Base-by-base conservation (phyloP, 2,329 filamentous ascomycete species). In the Claviceps fusiformis region DNA sequence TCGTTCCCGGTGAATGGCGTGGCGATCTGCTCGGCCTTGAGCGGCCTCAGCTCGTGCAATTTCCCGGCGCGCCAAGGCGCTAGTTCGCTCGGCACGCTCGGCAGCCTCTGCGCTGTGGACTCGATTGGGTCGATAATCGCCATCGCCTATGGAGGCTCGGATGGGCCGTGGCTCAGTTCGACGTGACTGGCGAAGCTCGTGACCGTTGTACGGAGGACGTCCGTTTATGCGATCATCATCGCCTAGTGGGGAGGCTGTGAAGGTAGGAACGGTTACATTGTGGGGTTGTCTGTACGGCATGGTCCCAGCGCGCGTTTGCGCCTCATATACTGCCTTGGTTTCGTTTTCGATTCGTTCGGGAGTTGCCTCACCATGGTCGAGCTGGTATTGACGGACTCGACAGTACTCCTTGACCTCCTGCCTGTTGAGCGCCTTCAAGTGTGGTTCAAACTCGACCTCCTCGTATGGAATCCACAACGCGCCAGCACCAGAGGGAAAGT, bases 321-420 rank as follows among this genome's bases (percentile, higher is more conserved):
- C 78, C 27, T 80, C 75, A 8, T 65, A 67, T 0, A 80, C 76
- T 1, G 80, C 80, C 54, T 71, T 70, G 1, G 65, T 67, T 59
- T 81, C 78, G 59, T 84, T 83, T 1, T 67, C 65, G 5, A 67
- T 62, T 19, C 74, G 72, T 2, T 81, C 72, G 0, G 74, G 73
- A 0, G 71, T 64, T 0, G 62, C 64, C 64, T 84, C 81, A 29
- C 75, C 77, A 5, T 69, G 67, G 50, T 83, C 79, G 0, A 82
- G 66, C 59, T 84, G 80, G 49, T 68, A 73, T 62, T 83, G 80
- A 4, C 81, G 77, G 44, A 85, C 74, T 19, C 81, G 79, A 52
- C 78, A 79, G 59, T 83, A 85, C 61, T 85, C 81, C 64, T 84
- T 84, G 51, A 85, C 71, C 59, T 85, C 80, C 1, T 73, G 70